Evolutionary conservation across 164 flowering plant species (phyloP).

Genomic region (Cinnamomum micranthum): DNA sequence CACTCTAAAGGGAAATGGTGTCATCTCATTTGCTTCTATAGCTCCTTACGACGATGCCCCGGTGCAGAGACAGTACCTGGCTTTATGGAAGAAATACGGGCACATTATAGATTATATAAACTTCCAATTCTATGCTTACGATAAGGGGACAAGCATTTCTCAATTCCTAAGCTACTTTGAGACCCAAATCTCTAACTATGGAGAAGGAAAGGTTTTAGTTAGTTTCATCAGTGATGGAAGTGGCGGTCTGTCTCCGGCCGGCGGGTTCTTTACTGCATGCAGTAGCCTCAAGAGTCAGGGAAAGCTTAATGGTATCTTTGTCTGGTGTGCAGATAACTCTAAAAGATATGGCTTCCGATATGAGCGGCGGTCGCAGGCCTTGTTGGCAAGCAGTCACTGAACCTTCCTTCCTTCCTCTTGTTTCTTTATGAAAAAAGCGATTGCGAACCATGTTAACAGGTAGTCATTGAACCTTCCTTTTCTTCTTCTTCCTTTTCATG

Average conservation of each 20-base stretch:
- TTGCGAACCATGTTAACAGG: neutral
- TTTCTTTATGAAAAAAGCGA: neutral
- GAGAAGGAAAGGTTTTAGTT: constrained; percentile 39
- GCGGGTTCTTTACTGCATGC: constrained; percentile 53
- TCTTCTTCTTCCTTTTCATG: neutral
- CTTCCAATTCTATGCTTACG: constrained; percentile 61
- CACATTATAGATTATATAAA: constrained; percentile 52
- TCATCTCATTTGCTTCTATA: constrained; percentile 49
- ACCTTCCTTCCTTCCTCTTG: neutral
- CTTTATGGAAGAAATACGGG: constrained; percentile 42
- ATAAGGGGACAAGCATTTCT: constrained; percentile 36
- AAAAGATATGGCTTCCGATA: constrained; percentile 28
- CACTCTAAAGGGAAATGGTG: constrained; percentile 31
- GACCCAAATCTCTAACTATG: constrained; percentile 33
- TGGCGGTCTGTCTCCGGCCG: constrained; percentile 37
- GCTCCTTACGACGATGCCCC: constrained; percentile 45
- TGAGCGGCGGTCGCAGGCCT: constrained; percentile 41
- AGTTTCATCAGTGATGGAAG: constrained; percentile 39
- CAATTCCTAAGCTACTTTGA: constrained; percentile 29
- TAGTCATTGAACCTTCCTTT: constrained; percentile 2
- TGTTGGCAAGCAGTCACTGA: constrained; percentile 26
- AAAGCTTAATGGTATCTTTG: constrained; percentile 44
- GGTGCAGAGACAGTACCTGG: constrained; percentile 45
- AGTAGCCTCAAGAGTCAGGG: constrained; percentile 25
- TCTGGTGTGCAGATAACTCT: constrained; percentile 64